Base-by-base conservation (phyloP, 169 alveolate genomes). In the Plasmodium coatneyi region DNA sequence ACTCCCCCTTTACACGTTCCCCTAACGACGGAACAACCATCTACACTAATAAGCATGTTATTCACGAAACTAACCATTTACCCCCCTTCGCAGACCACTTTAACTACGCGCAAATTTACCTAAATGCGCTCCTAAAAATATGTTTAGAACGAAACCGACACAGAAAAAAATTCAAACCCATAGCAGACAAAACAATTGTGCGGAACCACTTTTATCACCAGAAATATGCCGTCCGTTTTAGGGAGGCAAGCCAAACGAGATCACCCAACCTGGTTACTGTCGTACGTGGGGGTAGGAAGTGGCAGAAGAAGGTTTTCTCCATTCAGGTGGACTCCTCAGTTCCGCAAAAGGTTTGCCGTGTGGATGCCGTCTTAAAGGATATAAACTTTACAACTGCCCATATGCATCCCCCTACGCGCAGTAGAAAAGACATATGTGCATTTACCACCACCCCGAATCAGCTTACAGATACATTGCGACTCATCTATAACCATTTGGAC, bases 221-320 rank as follows among this genome's bases (percentile, higher is more conserved):
- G 34, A 89, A 79, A 89, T 89, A 89, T 89, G 87, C 91, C 28
- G 30, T 89, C 9, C 14, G 78, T 34, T 5, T 71, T 25, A 89
- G 82, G 16, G 30, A 30, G 30, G 43, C 16, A n/a, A 22, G 52
- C 10, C 70, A 43, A 14, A 49, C 25, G 71, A 41, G 43, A 22
- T 16, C 43, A 5, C 72, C 76, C 2, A 56, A 78, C 43, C 46
- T n/a, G 76, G 25, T 89, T 54, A 56, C 34, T n/a, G 72, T 79
- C n/a, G 66, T 89, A 41, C 81, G 72, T 56, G 71, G 66, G 16
- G 56, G 66, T 32, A 28, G 36, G 7, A 89, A 89, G 71, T 89
- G 94, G 94, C 94, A 89, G 81, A 52, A 14, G 36, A 41, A 28
- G 19, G 52, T 80, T 9, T n/a, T 89, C 43, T 89, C 94, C 28